Evolutionary conservation across 108 stramenopile species (phyloP), one percentile per base, ranked within the genome.

Genomic region (Asterionellopsis glacialis): DNA sequence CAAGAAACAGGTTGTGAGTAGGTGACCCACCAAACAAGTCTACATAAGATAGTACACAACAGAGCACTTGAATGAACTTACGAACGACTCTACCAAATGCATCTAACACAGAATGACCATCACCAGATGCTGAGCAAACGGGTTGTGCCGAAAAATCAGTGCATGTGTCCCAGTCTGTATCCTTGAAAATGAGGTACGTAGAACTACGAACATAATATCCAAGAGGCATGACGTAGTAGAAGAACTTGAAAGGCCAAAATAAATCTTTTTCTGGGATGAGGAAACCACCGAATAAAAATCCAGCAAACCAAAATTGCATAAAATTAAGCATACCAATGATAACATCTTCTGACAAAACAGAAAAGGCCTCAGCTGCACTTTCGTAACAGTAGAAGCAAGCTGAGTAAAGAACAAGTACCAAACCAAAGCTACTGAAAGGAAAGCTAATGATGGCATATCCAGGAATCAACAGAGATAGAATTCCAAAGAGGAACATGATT

Each of bases 301-400:
- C 41, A 21, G 50, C 55, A 61, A 75, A 69, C 75, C 75, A 76
- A 58, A 55, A 62, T 41, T 53, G 55, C 61, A 72, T 59, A 33
- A 55, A 72, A 10, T 63, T 42, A 25, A 70, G 58, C 75, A 70
- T 70, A 26, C 70, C 75, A 11, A 72, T 11, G 44, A 76, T 59
- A 2, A 66, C 65, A 57, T 65, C 59, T 13, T 47, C 56, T 45
- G 68, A 62, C 51, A 59, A 41, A 0, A 72, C 75, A 10, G 70
- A 33, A 27, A 76, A 44, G 11, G n/a, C n/a, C 59, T 70, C 61
- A 14, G 70, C 75, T 27, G 57, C 63, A 47, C 49, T 55, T 48
- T 76, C 75, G 45, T 42, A 76, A 15, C 24, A 19, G 23, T 48
- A 63, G 19, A 66, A 38, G 28, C 18, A 23, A 9, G 50, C 11